Evolutionary conservation across 352 stramenopile genomes (phyloP), one percentile per base, ranked within the genome.

Genomic region (Halophytophthora batemanensis): DNA sequence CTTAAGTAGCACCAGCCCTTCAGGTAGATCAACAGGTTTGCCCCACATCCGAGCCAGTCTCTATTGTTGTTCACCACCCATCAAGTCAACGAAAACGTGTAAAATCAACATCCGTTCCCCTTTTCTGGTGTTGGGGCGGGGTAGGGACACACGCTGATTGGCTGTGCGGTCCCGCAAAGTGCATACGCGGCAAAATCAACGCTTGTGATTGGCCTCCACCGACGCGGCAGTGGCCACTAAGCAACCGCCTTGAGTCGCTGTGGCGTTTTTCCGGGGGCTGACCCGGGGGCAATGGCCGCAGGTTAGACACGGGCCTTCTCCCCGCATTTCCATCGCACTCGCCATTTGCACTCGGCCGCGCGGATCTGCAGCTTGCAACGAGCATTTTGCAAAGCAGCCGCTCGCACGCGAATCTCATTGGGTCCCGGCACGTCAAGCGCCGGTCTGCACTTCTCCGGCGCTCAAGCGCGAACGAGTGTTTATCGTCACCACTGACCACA

Each of bases 321-420:
- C n/a, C n/a, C 33, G 33, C 33, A 38, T 38, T 17, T 38, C 11
- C 33, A 38, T 14, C 33, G 33, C 33, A 17, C 15, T 13, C 33
- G n/a, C 2, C 33, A 42, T 53, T 44, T 51, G 38, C 39, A 40
- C 39, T 54, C 46, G 45, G 10, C 36, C 36, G 31, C 22, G 25
- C 25, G 14, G 25, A 33, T 6, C 50, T 19, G 34, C 22, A 37
- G 14, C 45, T 45, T 43, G 51, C 45, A 61, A n/a, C n/a, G n/a
- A n/a, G n/a, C n/a, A n/a, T n/a, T n/a, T 57, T 66, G 50, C 29
- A 17, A 23, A 36, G 52, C 45, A 58, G 17, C 57, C 39, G 34
- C 51, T 52, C 49, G 29, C 45, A 15, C 22, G 47, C 33, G 54
- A 58, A 54, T 69, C 47, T 54, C 29, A 61, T 62, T 62, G 59